Evolutionary conservation across 371 early-diverging fungal genomes (phyloP).

Genomic region (Mucor circinelloides): DNA sequence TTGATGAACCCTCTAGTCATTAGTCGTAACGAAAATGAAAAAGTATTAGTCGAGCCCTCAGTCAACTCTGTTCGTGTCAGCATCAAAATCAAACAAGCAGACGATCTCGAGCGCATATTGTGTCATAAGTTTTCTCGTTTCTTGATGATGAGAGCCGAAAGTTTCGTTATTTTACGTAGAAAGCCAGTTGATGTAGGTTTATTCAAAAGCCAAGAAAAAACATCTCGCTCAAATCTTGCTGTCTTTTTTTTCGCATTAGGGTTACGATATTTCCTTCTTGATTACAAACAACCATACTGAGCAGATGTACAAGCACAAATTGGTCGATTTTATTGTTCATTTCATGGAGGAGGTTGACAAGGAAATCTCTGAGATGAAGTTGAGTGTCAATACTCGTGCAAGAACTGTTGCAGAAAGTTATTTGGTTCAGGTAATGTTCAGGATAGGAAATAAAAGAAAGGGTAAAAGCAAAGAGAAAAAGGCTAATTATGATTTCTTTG

Average conservation of each 20-base stretch:
- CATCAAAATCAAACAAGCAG: slow-evolving; percentile 97
- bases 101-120: slow-evolving; percentile 94
- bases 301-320: slow-evolving; percentile 96
- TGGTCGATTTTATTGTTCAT: slow-evolving; percentile 96
- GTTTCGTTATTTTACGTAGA: slow-evolving; percentile 91
- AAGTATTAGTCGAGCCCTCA: slow-evolving; percentile 90
- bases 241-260: slow-evolving; percentile 61
- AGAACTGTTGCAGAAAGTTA: slow-evolving; percentile 92
- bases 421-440: slow-evolving; percentile 53
- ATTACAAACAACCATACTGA: slow-evolving; percentile 96
- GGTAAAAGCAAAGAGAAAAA: not conserved
- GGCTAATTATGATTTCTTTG: not conserved
- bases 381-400: slow-evolving; percentile 93
- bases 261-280: slow-evolving; percentile 94
- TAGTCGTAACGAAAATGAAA: slow-evolving; percentile 94
- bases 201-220: not conserved
- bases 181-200: slow-evolving; percentile 81
- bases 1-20: slow-evolving; percentile 81
- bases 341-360: slow-evolving; percentile 99
- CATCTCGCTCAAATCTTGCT: not conserved
- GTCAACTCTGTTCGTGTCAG: slow-evolving; percentile 94
- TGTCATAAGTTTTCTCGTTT: slow-evolving; percentile 97
- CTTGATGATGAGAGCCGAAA: slow-evolving; percentile 96
- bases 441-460: not conserved
- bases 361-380: slow-evolving; percentile 98